Evolutionary conservation across 352 stramenopile species (phyloP).

Genomic region (Pythium monospermum): DNA sequence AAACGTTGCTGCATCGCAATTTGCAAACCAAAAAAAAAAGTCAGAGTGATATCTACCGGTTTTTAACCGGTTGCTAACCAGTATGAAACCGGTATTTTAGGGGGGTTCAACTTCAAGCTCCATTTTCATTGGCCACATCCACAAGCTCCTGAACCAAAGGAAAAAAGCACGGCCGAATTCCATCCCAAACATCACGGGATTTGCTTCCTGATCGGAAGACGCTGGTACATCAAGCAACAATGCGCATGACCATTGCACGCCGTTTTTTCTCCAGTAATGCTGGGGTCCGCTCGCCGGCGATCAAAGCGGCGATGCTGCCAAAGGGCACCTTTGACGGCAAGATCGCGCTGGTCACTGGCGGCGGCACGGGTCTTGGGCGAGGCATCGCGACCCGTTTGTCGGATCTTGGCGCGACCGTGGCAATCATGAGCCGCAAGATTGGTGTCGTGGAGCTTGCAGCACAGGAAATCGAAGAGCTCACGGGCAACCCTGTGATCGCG

Average conservation of each 20-base stretch:
- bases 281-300: slow-evolving; percentile 23
- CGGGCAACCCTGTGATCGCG: slow-evolving; percentile 54
- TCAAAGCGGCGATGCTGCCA: slow-evolving; percentile 65
- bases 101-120: slow-evolving; percentile 16
- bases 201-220: too few species aligned
- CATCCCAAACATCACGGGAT: too few species aligned
- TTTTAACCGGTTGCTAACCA: background rate
- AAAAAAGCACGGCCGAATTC: slow-evolving; percentile 10
- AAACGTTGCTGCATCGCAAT: background rate
- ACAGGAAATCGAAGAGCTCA: slow-evolving; percentile 70
- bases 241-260: slow-evolving; percentile 4
- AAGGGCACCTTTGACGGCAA: slow-evolving; percentile 62
- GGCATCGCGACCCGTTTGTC: slow-evolving; percentile 92
- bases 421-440: slow-evolving; percentile 93
- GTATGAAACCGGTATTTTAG: background rate
- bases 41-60: slow-evolving; percentile 10
- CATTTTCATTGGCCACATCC: slow-evolving; percentile 24
- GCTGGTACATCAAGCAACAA: too few species aligned
- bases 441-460: slow-evolving; percentile 84
- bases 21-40: background rate
- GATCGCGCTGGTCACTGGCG: slow-evolving; percentile 93
- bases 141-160: slow-evolving; percentile 1
- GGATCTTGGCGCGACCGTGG: slow-evolving; percentile 89
- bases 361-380: slow-evolving; percentile 92
- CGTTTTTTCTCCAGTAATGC: slow-evolving; percentile 12